Conservation (phyloP, 2,329 filamentous ascomycete genomes). For the Penicillium sp. region DNA sequence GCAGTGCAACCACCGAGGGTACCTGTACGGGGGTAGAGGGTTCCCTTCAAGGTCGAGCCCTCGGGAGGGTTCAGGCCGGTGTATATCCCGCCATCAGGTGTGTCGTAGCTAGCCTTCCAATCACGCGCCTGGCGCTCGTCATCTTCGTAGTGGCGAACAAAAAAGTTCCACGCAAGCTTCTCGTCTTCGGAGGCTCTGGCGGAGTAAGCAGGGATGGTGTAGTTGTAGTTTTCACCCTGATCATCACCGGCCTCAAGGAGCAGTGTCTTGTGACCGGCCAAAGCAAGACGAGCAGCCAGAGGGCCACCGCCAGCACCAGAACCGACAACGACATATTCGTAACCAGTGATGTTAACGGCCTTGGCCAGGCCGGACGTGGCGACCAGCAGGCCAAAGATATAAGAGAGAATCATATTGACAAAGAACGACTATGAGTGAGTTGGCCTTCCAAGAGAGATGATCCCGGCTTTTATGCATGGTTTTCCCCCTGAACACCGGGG, state of each 20-base stretch:
- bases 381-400: not conserved
- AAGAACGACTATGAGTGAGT: conserved; percentile 1
- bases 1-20: conserved; percentile 58
- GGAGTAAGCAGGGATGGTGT: conserved; percentile 28
- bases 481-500: not conserved
- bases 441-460: not conserved
- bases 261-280: conserved; percentile 35
- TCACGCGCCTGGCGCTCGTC: conserved; percentile 27
- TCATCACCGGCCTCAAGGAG: conserved; percentile 39
- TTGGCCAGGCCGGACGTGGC: not conserved
- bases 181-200: conserved; percentile 29
- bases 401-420: not conserved
- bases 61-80: conserved; percentile 53
- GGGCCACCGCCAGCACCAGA: conserved; percentile 38
- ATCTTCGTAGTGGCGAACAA: conserved; percentile 33
- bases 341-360: conserved; percentile 25
- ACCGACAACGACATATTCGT: conserved; percentile 41
- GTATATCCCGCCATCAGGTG: conserved; percentile 49
- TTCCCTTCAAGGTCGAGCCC: conserved; percentile 52
- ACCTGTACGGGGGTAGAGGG: conserved; percentile 57
- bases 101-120: conserved; percentile 41
- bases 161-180: conserved; percentile 34
- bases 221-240: conserved; percentile 29
- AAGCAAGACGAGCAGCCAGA: conserved; percentile 33
- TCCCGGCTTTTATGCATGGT: not conserved